A percentile compares a stretch with the other conserved stretches of the same genome.
These are phyloP conservation scores for Pseudogymnoascus sp. DNA, from an alignment of 2,329 filamentous ascomycete genomes.

Conservation along the genomic window DNA sequence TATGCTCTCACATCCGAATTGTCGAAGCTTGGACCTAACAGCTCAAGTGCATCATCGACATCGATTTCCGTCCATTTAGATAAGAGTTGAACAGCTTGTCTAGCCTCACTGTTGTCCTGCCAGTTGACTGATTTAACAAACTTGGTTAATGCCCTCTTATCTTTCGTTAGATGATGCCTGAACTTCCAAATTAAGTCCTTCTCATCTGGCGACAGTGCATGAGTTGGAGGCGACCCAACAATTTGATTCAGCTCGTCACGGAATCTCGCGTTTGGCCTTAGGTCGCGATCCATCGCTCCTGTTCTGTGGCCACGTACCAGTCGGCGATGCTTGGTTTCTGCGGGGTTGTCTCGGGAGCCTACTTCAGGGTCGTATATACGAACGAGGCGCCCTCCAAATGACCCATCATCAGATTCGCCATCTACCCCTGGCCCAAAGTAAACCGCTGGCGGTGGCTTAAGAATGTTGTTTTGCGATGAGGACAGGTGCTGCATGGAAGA, in stretches of 20 bases:
- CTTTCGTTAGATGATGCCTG: slow-evolving; percentile 83
- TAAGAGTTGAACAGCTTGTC: slow-evolving; percentile 82
- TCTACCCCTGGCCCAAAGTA: slow-evolving; percentile 87
- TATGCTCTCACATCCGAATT: slow-evolving; percentile 84
- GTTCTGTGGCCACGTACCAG: slow-evolving; percentile 85
- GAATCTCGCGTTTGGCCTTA: slow-evolving; percentile 93
- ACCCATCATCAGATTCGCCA: slow-evolving; percentile 45
- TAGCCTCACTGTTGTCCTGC: slow-evolving; percentile 75
- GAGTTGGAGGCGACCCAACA: slow-evolving; percentile 86
- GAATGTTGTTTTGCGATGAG: slow-evolving; percentile 58
- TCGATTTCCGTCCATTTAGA: slow-evolving; percentile 95
- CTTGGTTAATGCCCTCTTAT: slow-evolving; percentile 89
- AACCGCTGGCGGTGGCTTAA: slow-evolving; percentile 75
- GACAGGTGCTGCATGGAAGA: slow-evolving; percentile 63
- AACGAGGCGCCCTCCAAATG: slow-evolving; percentile 57
- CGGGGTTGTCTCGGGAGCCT: slow-evolving; percentile 82
- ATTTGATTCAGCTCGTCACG: slow-evolving; percentile 89
- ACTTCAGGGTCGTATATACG: slow-evolving; percentile 91
- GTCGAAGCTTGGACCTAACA: slow-evolving; percentile 87
- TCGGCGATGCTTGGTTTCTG: slow-evolving; percentile 87
- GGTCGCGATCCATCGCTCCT: slow-evolving; percentile 86
- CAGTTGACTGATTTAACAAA: slow-evolving; percentile 98
- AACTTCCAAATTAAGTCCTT: slow-evolving; percentile 98
- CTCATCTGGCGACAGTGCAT: slow-evolving; percentile 79
- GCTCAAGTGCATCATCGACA: slow-evolving; percentile 88